These are phyloP conservation scores for Pseudovirgaria hyperparasitica DNA, from an alignment of 2,329 filamentous ascomycete species.

Conservation along the genomic window DNA sequence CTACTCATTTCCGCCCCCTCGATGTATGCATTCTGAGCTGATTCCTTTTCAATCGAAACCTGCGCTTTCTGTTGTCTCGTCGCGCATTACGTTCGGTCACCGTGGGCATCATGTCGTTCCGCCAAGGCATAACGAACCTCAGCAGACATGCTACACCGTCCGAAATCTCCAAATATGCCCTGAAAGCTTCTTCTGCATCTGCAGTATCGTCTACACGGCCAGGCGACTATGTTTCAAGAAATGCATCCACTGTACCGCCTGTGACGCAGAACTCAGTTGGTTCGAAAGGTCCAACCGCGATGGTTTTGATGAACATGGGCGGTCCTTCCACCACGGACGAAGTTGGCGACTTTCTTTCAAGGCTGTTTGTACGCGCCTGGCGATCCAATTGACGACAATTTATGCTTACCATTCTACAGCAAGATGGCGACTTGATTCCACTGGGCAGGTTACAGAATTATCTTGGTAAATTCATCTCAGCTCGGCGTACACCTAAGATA, in stretches of 20 bases:
- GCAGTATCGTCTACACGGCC: too few relatives aligned
- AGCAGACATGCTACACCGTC: too few relatives aligned
- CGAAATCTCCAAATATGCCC: too few relatives aligned
- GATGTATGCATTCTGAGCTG: too few relatives aligned
- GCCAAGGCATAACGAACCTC: too few relatives aligned
- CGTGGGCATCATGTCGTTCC: too few relatives aligned
- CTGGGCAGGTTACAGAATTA: slow-evolving; percentile 84
- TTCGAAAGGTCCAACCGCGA: slow-evolving; percentile 76
- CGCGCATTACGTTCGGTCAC: too few relatives aligned
- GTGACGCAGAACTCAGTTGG: slow-evolving; percentile 65
- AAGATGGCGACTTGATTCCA: slow-evolving; percentile 91
- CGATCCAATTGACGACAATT: slow-evolving; percentile 2
- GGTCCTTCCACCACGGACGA: slow-evolving; percentile 80
- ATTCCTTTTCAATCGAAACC: too few relatives aligned
- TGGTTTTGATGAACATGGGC: slow-evolving; percentile 99
- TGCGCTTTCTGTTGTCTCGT: too few relatives aligned
- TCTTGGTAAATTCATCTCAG: slow-evolving; percentile 75
- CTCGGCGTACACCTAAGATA: slow-evolving; percentile 86
- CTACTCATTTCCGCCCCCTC: too few relatives aligned
- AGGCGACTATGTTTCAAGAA: too few relatives aligned
- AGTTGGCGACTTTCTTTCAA: slow-evolving; percentile 78
- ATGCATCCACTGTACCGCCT: slow-evolving; percentile 47
- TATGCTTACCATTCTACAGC: slow-evolving; percentile 36
- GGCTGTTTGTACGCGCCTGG: slow-evolving; percentile 63
- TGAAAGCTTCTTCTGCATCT: too few relatives aligned